These are phyloP conservation scores for Aspergillus floridensis DNA, from an alignment of 2,329 filamentous ascomycete species.

Conservation along the genomic window DNA sequence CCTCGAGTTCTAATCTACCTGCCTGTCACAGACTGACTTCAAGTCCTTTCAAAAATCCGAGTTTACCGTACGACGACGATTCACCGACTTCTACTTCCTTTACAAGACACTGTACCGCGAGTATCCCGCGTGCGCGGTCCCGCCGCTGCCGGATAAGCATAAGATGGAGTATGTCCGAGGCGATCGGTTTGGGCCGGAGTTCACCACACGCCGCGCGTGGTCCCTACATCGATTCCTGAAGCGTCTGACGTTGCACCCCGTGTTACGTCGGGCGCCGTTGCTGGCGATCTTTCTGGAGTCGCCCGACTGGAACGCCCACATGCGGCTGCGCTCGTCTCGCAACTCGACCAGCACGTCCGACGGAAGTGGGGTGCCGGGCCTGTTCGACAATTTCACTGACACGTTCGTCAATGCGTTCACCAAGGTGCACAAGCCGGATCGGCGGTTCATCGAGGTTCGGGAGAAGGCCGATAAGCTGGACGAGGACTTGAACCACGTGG, in stretches of 20 bases:
- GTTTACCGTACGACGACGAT: constrained; percentile 80
- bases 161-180: constrained; percentile 98
- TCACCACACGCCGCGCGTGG: constrained; percentile 82
- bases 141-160: constrained; percentile 95
- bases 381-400: constrained; percentile 94
- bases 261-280: constrained; percentile 77
- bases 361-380: constrained; percentile 54
- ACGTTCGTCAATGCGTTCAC: constrained; percentile 96
- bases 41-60: constrained; percentile 82
- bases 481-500: constrained; percentile 87
- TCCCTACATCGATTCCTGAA: constrained; percentile 89
- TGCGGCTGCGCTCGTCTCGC: constrained; percentile 73
- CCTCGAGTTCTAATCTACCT: constrained; percentile 15
- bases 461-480: constrained; percentile 92
- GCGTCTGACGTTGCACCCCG: constrained; percentile 81
- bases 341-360: constrained; percentile 51
- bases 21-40: constrained; percentile 74
- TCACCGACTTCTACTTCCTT: constrained; percentile 96
- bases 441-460: constrained; percentile 88
- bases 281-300: constrained; percentile 90
- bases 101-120: constrained; percentile 86
- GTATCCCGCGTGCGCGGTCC: constrained; percentile 87
- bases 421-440: constrained; percentile 92
- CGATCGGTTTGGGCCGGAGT: constrained; percentile 90
- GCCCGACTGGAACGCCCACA: constrained; percentile 93